phyloP scores from a whole-genome alignment of 1,284 basidiomycete genomes.

The Irpex sp. region DNA sequence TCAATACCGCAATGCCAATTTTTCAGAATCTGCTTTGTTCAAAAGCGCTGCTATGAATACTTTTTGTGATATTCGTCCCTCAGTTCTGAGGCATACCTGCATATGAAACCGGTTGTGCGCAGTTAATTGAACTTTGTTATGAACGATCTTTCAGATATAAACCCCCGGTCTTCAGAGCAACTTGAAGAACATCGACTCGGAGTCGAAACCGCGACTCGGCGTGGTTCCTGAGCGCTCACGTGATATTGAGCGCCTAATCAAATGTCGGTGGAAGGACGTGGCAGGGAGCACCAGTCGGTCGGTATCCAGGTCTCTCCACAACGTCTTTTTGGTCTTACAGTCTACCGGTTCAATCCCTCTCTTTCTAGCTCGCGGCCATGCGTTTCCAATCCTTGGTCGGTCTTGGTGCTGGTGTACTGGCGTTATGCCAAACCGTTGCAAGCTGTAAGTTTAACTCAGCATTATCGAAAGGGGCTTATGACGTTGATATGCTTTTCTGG shows the following conservation, averaged over 20 bases:
- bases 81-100: background rate
- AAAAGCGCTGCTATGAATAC: background rate
- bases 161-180: too few species aligned
- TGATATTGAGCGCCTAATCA: background rate
- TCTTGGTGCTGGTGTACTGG: slow-evolving; percentile 22
- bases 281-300: background rate
- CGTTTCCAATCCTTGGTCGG: slow-evolving; percentile 26
- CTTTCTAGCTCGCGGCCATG: slow-evolving; percentile 20
- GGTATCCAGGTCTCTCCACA: slow-evolving; percentile 4
- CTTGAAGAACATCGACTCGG: too few species aligned
- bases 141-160: too few species aligned
- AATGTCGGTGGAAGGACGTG: slow-evolving; percentile 5
- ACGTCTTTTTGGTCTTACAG: slow-evolving; percentile 11
- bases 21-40: slow-evolving; percentile 33
- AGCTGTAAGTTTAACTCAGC: slow-evolving; percentile 20
- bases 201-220: background rate
- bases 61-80: background rate
- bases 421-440: slow-evolving; percentile 19
- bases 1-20: slow-evolving; percentile 43
- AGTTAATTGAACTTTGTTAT: too few species aligned
- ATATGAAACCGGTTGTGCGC: too few species aligned
- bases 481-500: background rate
- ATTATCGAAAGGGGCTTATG: background rate
- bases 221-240: background rate
- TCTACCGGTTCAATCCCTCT: slow-evolving; percentile 14